Conservation (phyloP, 2,329 filamentous ascomycete genomes). For the Rosellinia necatrix region DNA sequence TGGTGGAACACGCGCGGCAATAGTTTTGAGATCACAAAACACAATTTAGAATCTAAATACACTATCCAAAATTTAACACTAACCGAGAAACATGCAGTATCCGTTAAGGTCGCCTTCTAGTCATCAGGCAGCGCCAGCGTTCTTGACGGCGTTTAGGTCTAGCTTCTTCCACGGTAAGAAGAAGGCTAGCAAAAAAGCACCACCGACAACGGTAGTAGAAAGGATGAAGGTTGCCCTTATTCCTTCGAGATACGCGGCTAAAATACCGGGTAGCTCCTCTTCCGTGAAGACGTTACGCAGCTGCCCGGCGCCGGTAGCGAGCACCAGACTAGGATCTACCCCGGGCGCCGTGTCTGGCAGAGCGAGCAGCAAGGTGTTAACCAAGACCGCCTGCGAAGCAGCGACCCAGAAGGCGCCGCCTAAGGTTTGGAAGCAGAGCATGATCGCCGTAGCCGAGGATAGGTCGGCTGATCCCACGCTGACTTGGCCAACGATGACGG, state of each 20-base stretch:
- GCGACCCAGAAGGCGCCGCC: neutral
- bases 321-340: neutral
- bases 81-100: too few species aligned
- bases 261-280: neutral
- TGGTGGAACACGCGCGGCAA: too few species aligned
- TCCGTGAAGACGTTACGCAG: neutral
- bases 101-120: too few species aligned
- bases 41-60: too few species aligned
- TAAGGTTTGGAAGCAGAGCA: constrained; percentile 30
- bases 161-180: neutral
- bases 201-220: neutral
- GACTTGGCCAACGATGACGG: constrained; percentile 45
- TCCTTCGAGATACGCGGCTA: neutral
- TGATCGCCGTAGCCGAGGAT: constrained; percentile 33
- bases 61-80: too few species aligned
- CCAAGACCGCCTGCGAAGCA: neutral
- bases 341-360: neutral
- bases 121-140: too few species aligned
- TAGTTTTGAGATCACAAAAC: too few species aligned
- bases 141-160: too few species aligned
- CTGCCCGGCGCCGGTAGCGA: neutral
- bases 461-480: constrained; percentile 40
- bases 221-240: neutral
- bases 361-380: neutral
- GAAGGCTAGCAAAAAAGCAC: neutral